A percentile compares a stretch with the other conserved stretches of the same genome.
phyloP scores from a whole-genome alignment of 768 basidiomycete genomes.

The Epithele typhae region DNA sequence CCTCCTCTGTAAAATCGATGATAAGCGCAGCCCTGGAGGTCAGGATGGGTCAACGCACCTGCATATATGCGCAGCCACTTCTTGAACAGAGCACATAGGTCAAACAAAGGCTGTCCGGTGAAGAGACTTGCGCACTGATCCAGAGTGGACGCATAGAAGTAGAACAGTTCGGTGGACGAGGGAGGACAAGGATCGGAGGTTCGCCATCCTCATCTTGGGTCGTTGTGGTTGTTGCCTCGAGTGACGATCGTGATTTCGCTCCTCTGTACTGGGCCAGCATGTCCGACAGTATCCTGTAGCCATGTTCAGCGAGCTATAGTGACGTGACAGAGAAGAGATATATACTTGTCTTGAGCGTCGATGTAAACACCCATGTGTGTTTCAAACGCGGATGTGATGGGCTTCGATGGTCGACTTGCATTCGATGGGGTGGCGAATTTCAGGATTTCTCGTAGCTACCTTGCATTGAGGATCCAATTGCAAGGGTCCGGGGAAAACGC shows the following conservation, averaged over 20 bases:
- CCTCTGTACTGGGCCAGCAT: conserved; percentile 84
- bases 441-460: conserved; percentile 64
- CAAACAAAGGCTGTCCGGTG: conserved; percentile 77
- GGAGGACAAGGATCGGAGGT: conserved; percentile 65
- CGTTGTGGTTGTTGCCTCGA: conserved; percentile 47
- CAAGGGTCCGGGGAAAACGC: background rate
- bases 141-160: conserved; percentile 92
- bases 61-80: conserved; percentile 96
- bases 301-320: background rate
- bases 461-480: background rate
- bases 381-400: conserved; percentile 89
- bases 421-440: conserved; percentile 45
- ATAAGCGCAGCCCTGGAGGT: too few species aligned
- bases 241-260: conserved; percentile 56
- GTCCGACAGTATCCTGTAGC: conserved; percentile 72
- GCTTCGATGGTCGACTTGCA: conserved; percentile 47
- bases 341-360: conserved; percentile 92
- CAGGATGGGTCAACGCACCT: conserved; percentile 40
- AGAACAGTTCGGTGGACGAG: conserved; percentile 94
- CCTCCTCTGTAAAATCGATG: conserved; percentile 60
- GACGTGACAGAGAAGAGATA: conserved; percentile 5
- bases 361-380: conserved; percentile 90
- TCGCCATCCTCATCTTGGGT: conserved; percentile 39
- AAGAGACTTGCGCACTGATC: conserved; percentile 93
- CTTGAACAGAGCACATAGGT: conserved; percentile 75